These are phyloP conservation scores for Juncus inflexus DNA, from an alignment of 176 grass and related monocot species.

Conservation along the genomic window DNA sequence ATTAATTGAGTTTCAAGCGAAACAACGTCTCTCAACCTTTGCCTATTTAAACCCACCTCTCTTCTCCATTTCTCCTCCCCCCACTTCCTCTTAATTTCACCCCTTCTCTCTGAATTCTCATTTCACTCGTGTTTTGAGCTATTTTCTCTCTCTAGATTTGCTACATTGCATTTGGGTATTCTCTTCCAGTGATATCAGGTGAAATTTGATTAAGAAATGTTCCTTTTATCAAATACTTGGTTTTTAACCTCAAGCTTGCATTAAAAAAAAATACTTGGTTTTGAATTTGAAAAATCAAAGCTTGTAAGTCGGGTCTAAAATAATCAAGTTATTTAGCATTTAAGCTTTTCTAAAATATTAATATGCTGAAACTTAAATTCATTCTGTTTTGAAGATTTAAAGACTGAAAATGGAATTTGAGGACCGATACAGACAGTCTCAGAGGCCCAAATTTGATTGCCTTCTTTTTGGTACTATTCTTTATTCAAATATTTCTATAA, in stretches of 20 bases:
- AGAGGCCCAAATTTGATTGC: constrained; percentile 51
- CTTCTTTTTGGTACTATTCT: constrained; percentile 68
- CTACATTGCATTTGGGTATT: constrained; percentile 9
- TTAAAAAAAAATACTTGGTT: no score
- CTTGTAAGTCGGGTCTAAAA: no score
- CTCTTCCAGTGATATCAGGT: constrained; percentile 1
- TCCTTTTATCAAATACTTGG: neutral
- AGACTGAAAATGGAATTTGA: constrained; percentile 53
- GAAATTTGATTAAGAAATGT: neutral
- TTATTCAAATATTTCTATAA: neutral
- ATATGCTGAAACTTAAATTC: constrained; percentile 15
- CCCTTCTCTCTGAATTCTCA: neutral
- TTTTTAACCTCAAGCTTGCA: neutral
- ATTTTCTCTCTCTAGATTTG: constrained; percentile 9
- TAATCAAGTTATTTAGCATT: no score
- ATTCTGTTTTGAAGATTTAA: constrained; percentile 11
- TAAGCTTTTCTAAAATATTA: no score
- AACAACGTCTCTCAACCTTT: constrained; percentile 15
- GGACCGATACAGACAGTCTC: constrained; percentile 27
- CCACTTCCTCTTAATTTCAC: neutral
- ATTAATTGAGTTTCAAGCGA: neutral
- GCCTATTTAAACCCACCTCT: constrained; percentile 23
- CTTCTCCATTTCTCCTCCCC: constrained; percentile 25
- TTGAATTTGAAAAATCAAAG: no score
- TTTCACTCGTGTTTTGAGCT: constrained; percentile 3